Base-by-base conservation (phyloP, 805 yeast species). In the Nakazawaea ishiwadae region DNA sequence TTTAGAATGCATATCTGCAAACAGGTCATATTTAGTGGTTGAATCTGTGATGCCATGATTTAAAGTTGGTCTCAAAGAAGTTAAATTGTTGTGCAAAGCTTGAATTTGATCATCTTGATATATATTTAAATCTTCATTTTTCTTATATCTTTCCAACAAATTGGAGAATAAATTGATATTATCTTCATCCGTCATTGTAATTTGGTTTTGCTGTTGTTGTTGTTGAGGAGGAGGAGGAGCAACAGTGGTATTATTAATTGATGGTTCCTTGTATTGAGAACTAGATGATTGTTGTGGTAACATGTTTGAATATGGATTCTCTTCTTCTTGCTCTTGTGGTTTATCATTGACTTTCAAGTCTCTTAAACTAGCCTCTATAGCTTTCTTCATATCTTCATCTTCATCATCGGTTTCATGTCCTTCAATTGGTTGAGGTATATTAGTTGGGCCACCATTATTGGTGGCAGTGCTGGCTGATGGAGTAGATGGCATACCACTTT, bases 301-400 rank as follows among this genome's bases (percentile, higher is more conserved):
- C 23, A 42, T 19, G 14, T 24, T 37, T 4, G 37, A 32, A 24
- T 42, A 42, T 9, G 45, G 45, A 28, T 37, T 42, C 23, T 37
- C 42, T 15, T 42, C 45, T 11, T 10, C 31, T 15, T n/a, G 15
- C 4, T 28, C 29, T 14, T 10, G 26, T 6, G 26, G 4, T n/a
- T 28, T 18, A 11, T 31, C 30, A 12, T 3, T 8, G 4, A 33
- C 56, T 48, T 83, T 76, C 56, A 84, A 70, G 44, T 90, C 97
- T 40, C 71, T 72, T 47, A 93, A 68, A 59, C 96, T 87, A 1
- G 96, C 96, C 12, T 84, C 96, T 44, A 93, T 91, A 0, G 98
- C 99, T 1, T 93, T 95, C 57, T 80, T 85, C 79, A 91, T 75
- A 28, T 88, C 96, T 29, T 83, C 91, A 54, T 89, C 96, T 14